A percentile compares a stretch with the other conserved stretches of the same genome.
Conservation (phyloP, 2,329 filamentous ascomycete genomes). For the Berkeleyomyces rouxiae region DNA sequence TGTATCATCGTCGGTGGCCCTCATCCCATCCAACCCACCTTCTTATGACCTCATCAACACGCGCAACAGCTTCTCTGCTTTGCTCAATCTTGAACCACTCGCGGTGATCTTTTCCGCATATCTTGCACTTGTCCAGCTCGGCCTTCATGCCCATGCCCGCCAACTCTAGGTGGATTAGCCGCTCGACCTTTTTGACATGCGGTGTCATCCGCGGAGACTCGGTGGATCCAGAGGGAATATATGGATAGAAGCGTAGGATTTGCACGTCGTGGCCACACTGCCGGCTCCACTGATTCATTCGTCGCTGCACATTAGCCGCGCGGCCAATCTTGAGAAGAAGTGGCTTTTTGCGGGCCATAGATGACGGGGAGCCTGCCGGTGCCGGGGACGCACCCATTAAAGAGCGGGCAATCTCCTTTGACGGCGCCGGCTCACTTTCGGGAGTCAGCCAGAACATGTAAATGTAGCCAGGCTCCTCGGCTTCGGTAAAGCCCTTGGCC, state of each 20-base stretch:
- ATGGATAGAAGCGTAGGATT: constrained; percentile 82
- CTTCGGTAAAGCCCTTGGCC: constrained; percentile 47
- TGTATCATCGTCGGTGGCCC: constrained; percentile 14
- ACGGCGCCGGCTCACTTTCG: constrained; percentile 10
- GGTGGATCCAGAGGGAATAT: constrained; percentile 33
- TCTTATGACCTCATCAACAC: constrained; percentile 52
- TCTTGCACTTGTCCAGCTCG: constrained; percentile 44
- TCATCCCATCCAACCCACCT: constrained; percentile 81
- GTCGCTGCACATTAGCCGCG: constrained; percentile 68
- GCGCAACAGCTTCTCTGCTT: constrained; percentile 49
- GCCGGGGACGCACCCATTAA: constrained; percentile 15
- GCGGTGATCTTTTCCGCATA: constrained; percentile 69
- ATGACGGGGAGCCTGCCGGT: constrained; percentile 21
- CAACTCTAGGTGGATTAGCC: constrained; percentile 83
- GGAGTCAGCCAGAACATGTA: constrained; percentile 98
- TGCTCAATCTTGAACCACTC: constrained; percentile 94
- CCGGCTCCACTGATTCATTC: constrained; percentile 81
- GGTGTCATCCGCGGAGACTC: constrained; percentile 51
- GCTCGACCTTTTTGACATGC: constrained; percentile 74
- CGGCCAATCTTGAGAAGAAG: constrained; percentile 53
- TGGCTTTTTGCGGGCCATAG: constrained; percentile 31
- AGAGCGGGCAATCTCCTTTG: constrained; percentile 1
- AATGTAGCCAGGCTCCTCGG: constrained; percentile 74
- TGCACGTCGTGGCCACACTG: constrained; percentile 85
- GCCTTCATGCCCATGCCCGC: constrained; percentile 39